phyloP scores from a whole-genome alignment of 2,329 filamentous ascomycete genomes.

The Aureobasidium subglaciale region DNA sequence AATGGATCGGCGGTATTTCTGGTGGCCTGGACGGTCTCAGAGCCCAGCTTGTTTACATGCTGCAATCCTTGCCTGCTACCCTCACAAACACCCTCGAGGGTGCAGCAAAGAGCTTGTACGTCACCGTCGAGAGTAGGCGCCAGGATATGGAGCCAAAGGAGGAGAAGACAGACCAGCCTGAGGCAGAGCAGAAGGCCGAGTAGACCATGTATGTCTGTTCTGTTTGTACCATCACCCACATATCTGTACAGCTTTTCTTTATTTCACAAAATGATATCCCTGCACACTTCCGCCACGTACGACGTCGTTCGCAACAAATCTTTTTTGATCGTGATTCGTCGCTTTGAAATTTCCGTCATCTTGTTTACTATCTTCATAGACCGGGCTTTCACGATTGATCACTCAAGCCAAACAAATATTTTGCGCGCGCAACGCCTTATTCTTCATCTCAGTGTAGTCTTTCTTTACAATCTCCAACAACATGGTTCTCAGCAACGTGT shows the following conservation, averaged over 20 bases:
- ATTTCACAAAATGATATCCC: slow-evolving; percentile 11
- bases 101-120: slow-evolving; percentile 72
- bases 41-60: slow-evolving; percentile 70
- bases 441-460: too few relatives aligned
- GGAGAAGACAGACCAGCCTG: slow-evolving; percentile 45
- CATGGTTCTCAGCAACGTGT: not conserved
- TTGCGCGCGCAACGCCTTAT: not conserved
- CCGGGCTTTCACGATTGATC: not conserved
- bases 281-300: too few relatives aligned
- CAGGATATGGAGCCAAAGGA: slow-evolving; percentile 59
- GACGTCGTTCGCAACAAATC: too few relatives aligned
- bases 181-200: slow-evolving; percentile 16
- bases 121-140: slow-evolving; percentile 77
- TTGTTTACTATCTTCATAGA: not conserved
- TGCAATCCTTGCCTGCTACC: slow-evolving; percentile 72
- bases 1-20: slow-evolving; percentile 68
- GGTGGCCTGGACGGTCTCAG: slow-evolving; percentile 75
- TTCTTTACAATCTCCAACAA: too few relatives aligned
- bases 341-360: not conserved
- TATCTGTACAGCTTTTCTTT: slow-evolving; percentile 10
- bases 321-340: not conserved
- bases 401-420: not conserved
- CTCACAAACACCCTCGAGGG: slow-evolving; percentile 74
- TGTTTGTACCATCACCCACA: slow-evolving; percentile 9
- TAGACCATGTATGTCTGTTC: not conserved